Conservation (phyloP, 148 eudicot species). For the Heliamphora exappendiculata region DNA sequence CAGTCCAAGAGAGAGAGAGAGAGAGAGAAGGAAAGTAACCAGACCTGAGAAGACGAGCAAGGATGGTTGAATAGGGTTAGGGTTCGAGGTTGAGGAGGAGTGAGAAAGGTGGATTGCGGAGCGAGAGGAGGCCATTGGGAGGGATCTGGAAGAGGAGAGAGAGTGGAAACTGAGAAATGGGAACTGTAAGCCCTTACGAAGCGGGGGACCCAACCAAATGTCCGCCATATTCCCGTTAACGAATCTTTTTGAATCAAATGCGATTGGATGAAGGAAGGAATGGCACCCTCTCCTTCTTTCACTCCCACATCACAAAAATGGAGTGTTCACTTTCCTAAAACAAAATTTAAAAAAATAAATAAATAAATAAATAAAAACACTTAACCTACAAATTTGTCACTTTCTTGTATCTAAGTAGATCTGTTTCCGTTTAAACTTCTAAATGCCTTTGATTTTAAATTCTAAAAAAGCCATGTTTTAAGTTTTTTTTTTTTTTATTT, state of each 20-base stretch:
- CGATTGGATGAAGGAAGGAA: background rate
- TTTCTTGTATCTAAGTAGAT: too few species aligned
- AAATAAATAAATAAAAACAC: too few species aligned
- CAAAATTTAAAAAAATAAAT: too few species aligned
- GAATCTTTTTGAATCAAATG: background rate
- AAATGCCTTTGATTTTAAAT: too few species aligned
- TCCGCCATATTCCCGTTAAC: conserved; percentile 30
- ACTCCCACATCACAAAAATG: too few species aligned
- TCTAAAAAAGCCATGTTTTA: too few species aligned
- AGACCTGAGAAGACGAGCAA: conserved; percentile 78
- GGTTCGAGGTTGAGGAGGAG: conserved; percentile 20
- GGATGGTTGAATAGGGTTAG: conserved; percentile 35
- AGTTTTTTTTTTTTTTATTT: too few species aligned
- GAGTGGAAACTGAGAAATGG: background rate
- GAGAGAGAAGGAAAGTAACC: background rate
- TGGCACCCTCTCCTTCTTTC: background rate
- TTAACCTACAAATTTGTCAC: too few species aligned
- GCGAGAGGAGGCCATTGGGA: conserved; percentile 11
- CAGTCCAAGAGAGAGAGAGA: background rate
- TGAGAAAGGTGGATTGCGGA: conserved; percentile 1
- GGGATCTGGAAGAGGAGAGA: conserved; percentile 2
- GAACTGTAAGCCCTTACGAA: conserved; percentile 10
- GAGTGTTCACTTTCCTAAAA: too few species aligned
- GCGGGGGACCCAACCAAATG: conserved; percentile 22
- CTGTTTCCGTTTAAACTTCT: too few species aligned